phyloP scores from a whole-genome alignment of 345 rosid genomes.

The Aquilaria malaccensis region DNA sequence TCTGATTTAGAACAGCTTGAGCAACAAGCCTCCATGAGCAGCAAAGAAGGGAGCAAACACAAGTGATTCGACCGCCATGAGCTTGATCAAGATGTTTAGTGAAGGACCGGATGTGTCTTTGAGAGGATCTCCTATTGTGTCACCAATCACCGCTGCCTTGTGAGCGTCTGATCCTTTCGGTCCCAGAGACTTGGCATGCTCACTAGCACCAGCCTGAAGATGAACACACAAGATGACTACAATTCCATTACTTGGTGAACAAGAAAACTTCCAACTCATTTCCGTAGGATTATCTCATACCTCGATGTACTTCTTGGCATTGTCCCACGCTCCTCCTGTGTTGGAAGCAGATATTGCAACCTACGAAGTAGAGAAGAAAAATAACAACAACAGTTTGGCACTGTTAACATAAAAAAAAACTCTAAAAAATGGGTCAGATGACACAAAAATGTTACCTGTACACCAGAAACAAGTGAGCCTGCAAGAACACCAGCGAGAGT shows the following conservation, averaged over 20 bases:
- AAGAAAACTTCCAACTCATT: background rate
- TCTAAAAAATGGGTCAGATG: too few species aligned
- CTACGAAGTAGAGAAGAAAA: constrained; percentile 12
- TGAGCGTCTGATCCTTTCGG: constrained; percentile 70
- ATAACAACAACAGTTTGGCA: background rate
- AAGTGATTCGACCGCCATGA: constrained; percentile 69
- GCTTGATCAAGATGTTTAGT: constrained; percentile 69
- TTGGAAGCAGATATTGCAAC: constrained; percentile 73
- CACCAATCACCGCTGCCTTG: constrained; percentile 72
- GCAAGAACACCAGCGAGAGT: constrained; percentile 72
- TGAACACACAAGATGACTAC: background rate
- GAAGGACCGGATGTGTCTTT: constrained; percentile 76
- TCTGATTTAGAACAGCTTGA: constrained; percentile 36
- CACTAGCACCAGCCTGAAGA: constrained; percentile 45
- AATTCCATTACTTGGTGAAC: background rate
- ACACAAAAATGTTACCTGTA: constrained; percentile 30
- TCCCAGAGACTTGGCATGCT: constrained; percentile 52
- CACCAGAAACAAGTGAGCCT: constrained; percentile 65
- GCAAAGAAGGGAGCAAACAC: constrained; percentile 79
- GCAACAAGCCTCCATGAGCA: constrained; percentile 51
- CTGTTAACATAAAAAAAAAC: too few species aligned
- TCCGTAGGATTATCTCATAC: constrained; percentile 11
- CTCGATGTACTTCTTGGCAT: constrained; percentile 74
- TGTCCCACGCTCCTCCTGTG: constrained; percentile 75
- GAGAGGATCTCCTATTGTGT: constrained; percentile 67